Percentiles rank a stretch among this genome's conserved stretches.
phyloP scores from a whole-genome alignment of 2,329 filamentous ascomycete genomes.

The Dactylellina parvicollis region DNA sequence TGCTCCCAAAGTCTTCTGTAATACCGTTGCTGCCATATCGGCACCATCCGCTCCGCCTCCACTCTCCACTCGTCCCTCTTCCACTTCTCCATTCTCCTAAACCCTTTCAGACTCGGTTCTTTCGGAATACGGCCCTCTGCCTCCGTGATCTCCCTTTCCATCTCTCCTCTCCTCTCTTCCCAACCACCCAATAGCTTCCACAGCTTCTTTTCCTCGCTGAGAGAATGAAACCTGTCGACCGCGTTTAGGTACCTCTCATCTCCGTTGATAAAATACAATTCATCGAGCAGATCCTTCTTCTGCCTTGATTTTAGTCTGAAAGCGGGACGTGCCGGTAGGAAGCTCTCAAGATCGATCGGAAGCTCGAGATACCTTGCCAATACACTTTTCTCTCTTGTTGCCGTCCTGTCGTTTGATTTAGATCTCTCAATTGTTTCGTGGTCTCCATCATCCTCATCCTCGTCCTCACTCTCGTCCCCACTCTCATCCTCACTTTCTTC shows the following conservation, averaged over 20 bases:
- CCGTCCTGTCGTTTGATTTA: background rate
- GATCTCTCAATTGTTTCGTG: background rate
- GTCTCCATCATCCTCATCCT: background rate
- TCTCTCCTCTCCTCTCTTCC: slow-evolving; percentile 16
- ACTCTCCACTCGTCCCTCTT: slow-evolving; percentile 42
- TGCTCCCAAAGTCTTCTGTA: slow-evolving; percentile 32
- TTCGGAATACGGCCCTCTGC: slow-evolving; percentile 14
- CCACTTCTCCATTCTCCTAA: slow-evolving; percentile 42
- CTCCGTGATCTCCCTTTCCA: slow-evolving; percentile 15
- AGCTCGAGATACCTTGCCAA: slow-evolving; percentile 36
- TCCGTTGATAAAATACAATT: slow-evolving; percentile 39
- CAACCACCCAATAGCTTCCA: slow-evolving; percentile 48
- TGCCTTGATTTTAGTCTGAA: slow-evolving; percentile 9
- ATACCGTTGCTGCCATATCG: slow-evolving; percentile 44
- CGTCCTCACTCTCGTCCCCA: background rate
- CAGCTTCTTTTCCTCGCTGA: slow-evolving; percentile 35
- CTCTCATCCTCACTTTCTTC: slow-evolving; percentile 1
- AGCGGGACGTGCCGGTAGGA: slow-evolving; percentile 9
- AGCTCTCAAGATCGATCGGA: slow-evolving; percentile 33
- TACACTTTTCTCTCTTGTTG: slow-evolving; percentile 5
- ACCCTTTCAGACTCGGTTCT: slow-evolving; percentile 21
- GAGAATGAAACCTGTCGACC: slow-evolving; percentile 31
- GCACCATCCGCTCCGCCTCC: slow-evolving; percentile 14
- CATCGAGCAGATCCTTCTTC: slow-evolving; percentile 31
- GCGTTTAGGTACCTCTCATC: slow-evolving; percentile 49